Base-by-base conservation (phyloP, 768 basidiomycete species). In the Albatrellus ellisii region DNA sequence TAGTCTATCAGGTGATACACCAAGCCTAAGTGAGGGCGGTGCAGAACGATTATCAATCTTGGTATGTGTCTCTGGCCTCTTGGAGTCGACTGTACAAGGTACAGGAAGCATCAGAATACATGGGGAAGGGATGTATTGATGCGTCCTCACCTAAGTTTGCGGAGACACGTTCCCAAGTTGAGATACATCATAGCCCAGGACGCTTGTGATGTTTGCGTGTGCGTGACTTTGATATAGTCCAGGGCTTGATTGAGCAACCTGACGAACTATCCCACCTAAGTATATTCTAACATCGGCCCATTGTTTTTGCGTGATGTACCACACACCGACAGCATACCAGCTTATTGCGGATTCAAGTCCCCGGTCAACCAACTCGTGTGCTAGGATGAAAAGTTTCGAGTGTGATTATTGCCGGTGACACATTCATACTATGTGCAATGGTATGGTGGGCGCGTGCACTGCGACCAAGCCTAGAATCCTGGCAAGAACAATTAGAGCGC, bases 321-420 rank as follows among this genome's bases (percentile, higher is more conserved):
- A 99, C 20, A 97, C 77, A 0, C 92, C 95, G 18, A 98, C 95
- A 4, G 95, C 89, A 60, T 98, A 99, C 95, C 95, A 99, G 52
- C 88, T 91, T 41, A 87, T 74, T 0, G 90, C 79, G 34, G 85
- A 81, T 54, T 91, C 87, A 0, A 94, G 92, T 56, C 95, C 92
- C 36, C 76, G 77, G 42, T 97, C 88, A 12, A 97, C 91, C 57
- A 99, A 74, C 55, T 95, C 88, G 54, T 98, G 95, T 0, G 95
- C 95, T 28, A 98, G 71, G 48, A 99, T 82, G 64, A 97, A 99
- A 5, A 99, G 73, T 52, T 83, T 82, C 3, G 92, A 91, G 53
- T 92, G 86, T 9, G 95, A 65, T 57, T 94, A 81, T 18, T 79
- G 75, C 15, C 98, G 69, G 60, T 99, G 94, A 56, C 91, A 86